Evolutionary conservation across 768 basidiomycete species (phyloP).

Genomic region (Lentinula raphanica): DNA sequence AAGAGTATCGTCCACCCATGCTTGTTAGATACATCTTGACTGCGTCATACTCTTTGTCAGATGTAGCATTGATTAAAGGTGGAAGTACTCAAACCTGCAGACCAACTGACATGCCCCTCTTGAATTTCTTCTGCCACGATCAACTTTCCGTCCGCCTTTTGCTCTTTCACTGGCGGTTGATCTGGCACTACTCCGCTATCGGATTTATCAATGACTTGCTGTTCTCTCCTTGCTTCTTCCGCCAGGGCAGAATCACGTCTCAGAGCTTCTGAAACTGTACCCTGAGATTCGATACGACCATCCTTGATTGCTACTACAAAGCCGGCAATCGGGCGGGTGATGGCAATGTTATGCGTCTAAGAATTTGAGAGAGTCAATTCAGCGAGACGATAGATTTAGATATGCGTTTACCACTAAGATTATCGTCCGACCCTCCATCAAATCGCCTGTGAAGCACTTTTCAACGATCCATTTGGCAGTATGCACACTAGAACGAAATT

Average conservation of each 20-base stretch:
- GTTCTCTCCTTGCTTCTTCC: slow-evolving; percentile 43
- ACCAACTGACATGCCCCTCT: slow-evolving; percentile 41
- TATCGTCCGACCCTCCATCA: slow-evolving; percentile 75
- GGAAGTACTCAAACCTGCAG: slow-evolving; percentile 18
- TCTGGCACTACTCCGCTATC: slow-evolving; percentile 17
- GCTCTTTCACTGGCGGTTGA: slow-evolving; percentile 19
- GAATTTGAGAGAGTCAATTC: neutral
- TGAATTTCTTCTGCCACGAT: slow-evolving; percentile 42
- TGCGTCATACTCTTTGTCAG: neutral
- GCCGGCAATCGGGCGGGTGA: slow-evolving; percentile 36
- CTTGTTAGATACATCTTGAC: slow-evolving; percentile 15
- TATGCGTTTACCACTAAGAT: slow-evolving; percentile 64
- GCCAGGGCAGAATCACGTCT: slow-evolving; percentile 31
- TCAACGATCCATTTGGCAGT: slow-evolving; percentile 80
- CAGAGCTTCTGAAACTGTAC: slow-evolving; percentile 38
- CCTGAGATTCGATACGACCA: slow-evolving; percentile 39
- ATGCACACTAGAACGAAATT: slow-evolving; percentile 35
- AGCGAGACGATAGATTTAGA: neutral
- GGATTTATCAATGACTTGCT: slow-evolving; percentile 19
- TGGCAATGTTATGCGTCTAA: slow-evolving; percentile 44
- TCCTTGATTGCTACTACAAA: slow-evolving; percentile 43
- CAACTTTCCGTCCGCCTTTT: slow-evolving; percentile 33
- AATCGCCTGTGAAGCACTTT: slow-evolving; percentile 73
- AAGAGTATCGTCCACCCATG: slow-evolving; percentile 12
- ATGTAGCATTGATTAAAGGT: neutral